These are phyloP conservation scores for Aspergillus nanangensis DNA, from an alignment of 495 filamentous ascomycete species.

Conservation along the genomic window DNA sequence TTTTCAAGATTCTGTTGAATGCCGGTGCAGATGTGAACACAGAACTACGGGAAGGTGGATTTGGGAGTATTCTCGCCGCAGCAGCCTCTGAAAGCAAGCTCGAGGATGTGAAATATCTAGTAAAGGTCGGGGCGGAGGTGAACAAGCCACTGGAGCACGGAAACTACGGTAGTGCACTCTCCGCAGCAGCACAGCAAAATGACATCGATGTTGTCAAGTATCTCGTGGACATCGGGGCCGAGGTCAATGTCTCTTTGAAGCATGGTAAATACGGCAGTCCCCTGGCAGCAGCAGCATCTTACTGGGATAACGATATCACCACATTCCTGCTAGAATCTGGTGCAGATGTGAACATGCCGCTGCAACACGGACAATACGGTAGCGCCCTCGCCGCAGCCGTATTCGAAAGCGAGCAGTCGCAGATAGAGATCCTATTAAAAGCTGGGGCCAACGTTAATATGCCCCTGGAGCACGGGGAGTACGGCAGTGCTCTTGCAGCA, in stretches of 20 bases:
- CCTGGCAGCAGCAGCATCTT: not conserved
- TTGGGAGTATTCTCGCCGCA: not conserved
- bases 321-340: constrained; percentile 19
- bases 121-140: not conserved
- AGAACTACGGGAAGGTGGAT: not conserved
- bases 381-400: constrained; percentile 17
- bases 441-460: constrained; percentile 25
- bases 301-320: constrained; percentile 8
- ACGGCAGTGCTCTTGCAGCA: constrained; percentile 12
- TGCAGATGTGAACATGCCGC: constrained; percentile 21
- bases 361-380: constrained; percentile 10
- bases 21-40: not conserved
- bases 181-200: constrained; percentile 6
- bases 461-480: constrained; percentile 5
- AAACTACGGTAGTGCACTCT: constrained; percentile 18
- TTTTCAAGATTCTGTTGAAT: not conserved
- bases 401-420: constrained; percentile 4
- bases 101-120: not conserved
- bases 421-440: constrained; percentile 14
- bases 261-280: not conserved
- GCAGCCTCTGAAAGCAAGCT: not conserved
- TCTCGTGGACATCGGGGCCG: not conserved
- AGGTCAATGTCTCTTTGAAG: not conserved
- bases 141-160: not conserved
- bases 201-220: not conserved